Evolutionary conservation across 2,329 filamentous ascomycete species (phyloP).

Genomic region (Calonectria montana): DNA sequence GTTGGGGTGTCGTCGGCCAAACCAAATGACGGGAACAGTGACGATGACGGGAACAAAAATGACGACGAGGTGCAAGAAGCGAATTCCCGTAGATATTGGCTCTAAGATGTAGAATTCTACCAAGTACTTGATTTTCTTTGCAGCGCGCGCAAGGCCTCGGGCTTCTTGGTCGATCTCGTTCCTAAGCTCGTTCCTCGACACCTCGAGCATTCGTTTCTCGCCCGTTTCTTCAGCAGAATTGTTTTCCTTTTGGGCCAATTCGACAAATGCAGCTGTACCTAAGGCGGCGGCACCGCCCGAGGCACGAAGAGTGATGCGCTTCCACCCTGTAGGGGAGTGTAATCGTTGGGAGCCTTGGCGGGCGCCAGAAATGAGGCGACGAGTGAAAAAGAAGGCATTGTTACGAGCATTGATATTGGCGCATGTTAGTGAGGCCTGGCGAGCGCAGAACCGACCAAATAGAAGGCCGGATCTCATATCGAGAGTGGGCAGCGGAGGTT

Average conservation of each 20-base stretch:
- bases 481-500: slow-evolving; percentile 34
- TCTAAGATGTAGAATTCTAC: slow-evolving; percentile 83
- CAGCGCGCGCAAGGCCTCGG: slow-evolving; percentile 66
- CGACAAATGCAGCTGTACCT: slow-evolving; percentile 68
- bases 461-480: slow-evolving; percentile 60
- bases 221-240: slow-evolving; percentile 68
- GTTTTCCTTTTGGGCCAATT: slow-evolving; percentile 67
- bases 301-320: slow-evolving; percentile 50
- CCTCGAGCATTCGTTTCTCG: slow-evolving; percentile 88
- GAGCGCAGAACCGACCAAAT: slow-evolving; percentile 58
- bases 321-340: slow-evolving; percentile 38
- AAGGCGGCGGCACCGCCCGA: slow-evolving; percentile 57
- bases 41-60: slow-evolving; percentile 94
- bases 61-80: slow-evolving; percentile 86
- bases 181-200: slow-evolving; percentile 80
- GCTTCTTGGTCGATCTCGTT: slow-evolving; percentile 74
- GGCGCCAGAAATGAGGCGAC: slow-evolving; percentile 40
- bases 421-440: slow-evolving; percentile 47
- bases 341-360: slow-evolving; percentile 38
- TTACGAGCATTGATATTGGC: slow-evolving; percentile 28
- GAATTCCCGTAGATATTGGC: slow-evolving; percentile 84
- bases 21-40: slow-evolving; percentile 82
- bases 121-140: slow-evolving; percentile 71
- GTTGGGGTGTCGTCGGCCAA: slow-evolving; percentile 73
- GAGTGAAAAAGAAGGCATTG: slow-evolving; percentile 28